Base-by-base conservation (phyloP, 768 basidiomycete species). In the Amanita muscaria region DNA sequence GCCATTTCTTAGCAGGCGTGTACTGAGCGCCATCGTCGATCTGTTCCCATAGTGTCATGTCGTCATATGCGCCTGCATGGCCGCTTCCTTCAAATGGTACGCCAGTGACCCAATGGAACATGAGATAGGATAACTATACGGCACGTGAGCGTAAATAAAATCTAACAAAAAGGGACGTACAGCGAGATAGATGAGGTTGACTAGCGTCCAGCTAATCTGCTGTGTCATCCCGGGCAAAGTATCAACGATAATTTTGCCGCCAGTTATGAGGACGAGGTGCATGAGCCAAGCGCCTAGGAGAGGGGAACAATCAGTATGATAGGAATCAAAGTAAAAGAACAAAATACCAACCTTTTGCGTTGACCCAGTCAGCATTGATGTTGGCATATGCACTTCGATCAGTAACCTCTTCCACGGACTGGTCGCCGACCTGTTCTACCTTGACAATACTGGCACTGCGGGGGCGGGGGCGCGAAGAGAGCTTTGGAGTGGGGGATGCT, bases 11-110 rank as follows among this genome's bases (percentile, higher is more conserved):
- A 4, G 96, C 83, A 1, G 96, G 96, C 4, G 96, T 99, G 64
- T 98, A 96, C 57, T 98, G 96, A 1, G 93, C 96, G 30, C 96
- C 96, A 40, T 88, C 86, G 63, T 99, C 96, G 40, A 99, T 99
- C 72, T 99, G 96, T 59, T 99, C 96, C 96, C 96, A 99, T 23
- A 99, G 69, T 0, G 96, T 98, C 38, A 98, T 75, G 55, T 97
- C 90, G 61, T 98, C 96, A 64, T 94, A 99, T 10, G 91, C 96
- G 18, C 96, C 96, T 9, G 83, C 84, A 54, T 89, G 86, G 34
- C 84, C 68, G 49, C 87, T 81, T 46, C 79, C 82, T 56, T 91
- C 84, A 62, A 98, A 98, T 6, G 94, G 94, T 33, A 94, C 91
- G 43, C 94, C 94, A 7, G 92, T 97, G 40, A 92, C 91, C 76